Conservation (phyloP, 495 filamentous ascomycete genomes). For the Glonium stellatum region DNA sequence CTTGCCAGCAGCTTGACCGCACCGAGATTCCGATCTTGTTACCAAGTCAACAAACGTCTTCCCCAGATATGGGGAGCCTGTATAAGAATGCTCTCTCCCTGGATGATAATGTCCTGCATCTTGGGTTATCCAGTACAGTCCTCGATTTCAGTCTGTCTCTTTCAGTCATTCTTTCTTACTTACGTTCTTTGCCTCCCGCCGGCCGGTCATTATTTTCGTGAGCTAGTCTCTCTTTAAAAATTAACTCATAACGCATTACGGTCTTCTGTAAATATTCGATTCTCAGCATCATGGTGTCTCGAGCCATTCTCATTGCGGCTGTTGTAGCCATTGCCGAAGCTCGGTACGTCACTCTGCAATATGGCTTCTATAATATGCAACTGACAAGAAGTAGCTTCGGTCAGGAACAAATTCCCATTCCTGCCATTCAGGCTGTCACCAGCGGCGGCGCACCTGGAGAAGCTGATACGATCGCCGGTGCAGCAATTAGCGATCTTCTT, state of each 20-base stretch:
- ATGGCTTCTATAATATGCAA: too few species aligned
- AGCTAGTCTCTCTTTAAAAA: slow-evolving; percentile 35
- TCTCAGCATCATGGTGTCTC: slow-evolving; percentile 43
- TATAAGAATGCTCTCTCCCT: background rate
- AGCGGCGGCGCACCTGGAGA: slow-evolving; percentile 45
- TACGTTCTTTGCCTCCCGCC: slow-evolving; percentile 35
- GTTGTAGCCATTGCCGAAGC: slow-evolving; percentile 46
- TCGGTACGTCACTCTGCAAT: background rate
- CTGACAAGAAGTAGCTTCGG: slow-evolving; percentile 38
- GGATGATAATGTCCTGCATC: background rate
- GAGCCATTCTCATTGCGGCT: slow-evolving; percentile 36
- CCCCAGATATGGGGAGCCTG: background rate
- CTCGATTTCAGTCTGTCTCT: slow-evolving; percentile 10
- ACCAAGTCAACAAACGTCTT: background rate
- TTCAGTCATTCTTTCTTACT: slow-evolving; percentile 12
- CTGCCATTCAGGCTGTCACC: slow-evolving; percentile 40
- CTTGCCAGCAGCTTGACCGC: background rate
- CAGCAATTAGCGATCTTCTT: slow-evolving; percentile 48
- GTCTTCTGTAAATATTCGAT: slow-evolving; percentile 25
- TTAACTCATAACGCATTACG: slow-evolving; percentile 15
- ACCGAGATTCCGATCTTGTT: background rate
- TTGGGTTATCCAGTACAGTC: background rate
- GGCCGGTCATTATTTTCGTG: slow-evolving; percentile 37
- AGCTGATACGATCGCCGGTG: slow-evolving; percentile 48
- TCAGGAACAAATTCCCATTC: slow-evolving; percentile 45